Conservation (phyloP, 2,329 filamentous ascomycete species). For the Celoporthe dispersa region DNA sequence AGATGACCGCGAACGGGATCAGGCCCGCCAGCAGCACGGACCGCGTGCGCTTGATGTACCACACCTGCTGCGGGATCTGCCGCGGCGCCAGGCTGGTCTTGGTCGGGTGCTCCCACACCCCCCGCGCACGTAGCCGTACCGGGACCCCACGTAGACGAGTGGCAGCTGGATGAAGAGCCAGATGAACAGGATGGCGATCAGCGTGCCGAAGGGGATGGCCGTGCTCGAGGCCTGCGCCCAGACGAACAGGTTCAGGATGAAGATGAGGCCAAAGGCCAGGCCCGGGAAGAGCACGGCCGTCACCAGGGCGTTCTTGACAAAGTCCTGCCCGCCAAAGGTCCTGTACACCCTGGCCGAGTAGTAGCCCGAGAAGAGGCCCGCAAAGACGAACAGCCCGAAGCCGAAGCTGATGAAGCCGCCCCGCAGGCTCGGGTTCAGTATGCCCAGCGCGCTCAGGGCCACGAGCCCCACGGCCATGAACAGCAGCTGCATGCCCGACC, state of each 20-base stretch:
- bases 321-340: constrained; percentile 77
- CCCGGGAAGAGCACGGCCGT: constrained; percentile 82
- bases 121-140: constrained; percentile 72
- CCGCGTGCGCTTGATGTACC: constrained; percentile 71
- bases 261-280: constrained; percentile 73
- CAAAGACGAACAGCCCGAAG: constrained; percentile 80
- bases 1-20: constrained; percentile 84
- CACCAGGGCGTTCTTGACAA: constrained; percentile 75
- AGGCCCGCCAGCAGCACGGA: constrained; percentile 74
- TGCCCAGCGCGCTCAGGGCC: constrained; percentile 72
- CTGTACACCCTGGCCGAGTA: constrained; percentile 83
- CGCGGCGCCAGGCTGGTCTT: constrained; percentile 74
- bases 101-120: constrained; percentile 81
- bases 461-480: constrained; percentile 80
- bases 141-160: constrained; percentile 79
- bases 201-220: constrained; percentile 80
- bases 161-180: constrained; percentile 89
- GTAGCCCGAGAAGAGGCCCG: constrained; percentile 84
- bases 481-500: constrained; percentile 84
- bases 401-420: constrained; percentile 87
- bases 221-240: constrained; percentile 90
- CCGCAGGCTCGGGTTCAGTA: constrained; percentile 86
- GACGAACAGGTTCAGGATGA: constrained; percentile 85
- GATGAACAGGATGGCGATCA: constrained; percentile 72
- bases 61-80: constrained; percentile 74